Percentiles rank a stretch among this genome's conserved stretches.
phyloP scores from a whole-genome alignment of 2,329 filamentous ascomycete species.

The Lachnellula subtilissima region DNA sequence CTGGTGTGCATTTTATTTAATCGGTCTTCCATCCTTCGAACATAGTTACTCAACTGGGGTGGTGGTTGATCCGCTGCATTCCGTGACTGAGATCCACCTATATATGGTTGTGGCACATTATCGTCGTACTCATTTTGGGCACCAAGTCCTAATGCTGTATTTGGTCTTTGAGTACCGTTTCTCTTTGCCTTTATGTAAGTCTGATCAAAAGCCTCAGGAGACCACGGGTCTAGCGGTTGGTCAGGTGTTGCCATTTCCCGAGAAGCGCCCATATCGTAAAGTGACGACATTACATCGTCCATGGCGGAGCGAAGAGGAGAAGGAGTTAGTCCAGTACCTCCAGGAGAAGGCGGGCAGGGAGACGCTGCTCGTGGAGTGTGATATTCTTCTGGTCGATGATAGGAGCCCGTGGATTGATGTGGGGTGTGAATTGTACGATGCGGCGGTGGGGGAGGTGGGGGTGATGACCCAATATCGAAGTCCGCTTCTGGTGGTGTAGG shows the following conservation, averaged over 20 bases:
- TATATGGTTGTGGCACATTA: constrained; percentile 39
- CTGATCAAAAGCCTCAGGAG: constrained; percentile 75
- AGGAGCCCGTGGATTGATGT: constrained; percentile 31
- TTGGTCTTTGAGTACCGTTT: constrained; percentile 46
- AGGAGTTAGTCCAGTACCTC: constrained; percentile 67
- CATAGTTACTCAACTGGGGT: constrained; percentile 77
- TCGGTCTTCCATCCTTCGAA: constrained; percentile 85
- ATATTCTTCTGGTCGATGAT: constrained; percentile 39
- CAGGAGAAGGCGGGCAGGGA: constrained; percentile 64
- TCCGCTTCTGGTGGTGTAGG: constrained; percentile 35
- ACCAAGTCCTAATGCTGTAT: constrained; percentile 70
- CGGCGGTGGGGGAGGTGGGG: constrained; percentile 75
- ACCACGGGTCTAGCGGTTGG: constrained; percentile 71
- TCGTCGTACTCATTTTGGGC: constrained; percentile 42
- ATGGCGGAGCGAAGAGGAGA: constrained; percentile 91
- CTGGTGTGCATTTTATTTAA: constrained; percentile 39
- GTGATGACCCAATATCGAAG: constrained; percentile 33
- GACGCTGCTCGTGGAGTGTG: constrained; percentile 56
- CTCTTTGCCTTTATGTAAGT: constrained; percentile 29
- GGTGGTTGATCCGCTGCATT: constrained; percentile 49
- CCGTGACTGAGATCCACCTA: constrained; percentile 21
- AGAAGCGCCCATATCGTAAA: constrained; percentile 76
- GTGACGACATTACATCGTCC: constrained; percentile 95
- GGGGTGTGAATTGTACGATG: constrained; percentile 57
- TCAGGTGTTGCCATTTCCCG: constrained; percentile 53